These are phyloP conservation scores for Mycena crocata DNA, from an alignment of 768 basidiomycete genomes.

Conservation along the genomic window DNA sequence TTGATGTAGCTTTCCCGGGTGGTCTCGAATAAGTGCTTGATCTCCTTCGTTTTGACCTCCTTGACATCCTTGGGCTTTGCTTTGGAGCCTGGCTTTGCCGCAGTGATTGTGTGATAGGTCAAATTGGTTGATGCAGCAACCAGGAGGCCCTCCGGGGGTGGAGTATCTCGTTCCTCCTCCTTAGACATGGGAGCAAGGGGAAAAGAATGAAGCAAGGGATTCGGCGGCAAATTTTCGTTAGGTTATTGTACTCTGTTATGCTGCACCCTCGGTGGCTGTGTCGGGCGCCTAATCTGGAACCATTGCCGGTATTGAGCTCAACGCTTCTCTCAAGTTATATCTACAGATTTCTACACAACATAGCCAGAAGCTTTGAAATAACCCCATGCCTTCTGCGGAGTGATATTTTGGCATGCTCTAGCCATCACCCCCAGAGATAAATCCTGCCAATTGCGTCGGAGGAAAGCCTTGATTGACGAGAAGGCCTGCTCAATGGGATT, in stretches of 20 bases:
- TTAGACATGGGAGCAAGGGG: no score
- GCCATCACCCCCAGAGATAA: background rate
- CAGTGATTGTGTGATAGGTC: background rate
- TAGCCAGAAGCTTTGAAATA: constrained; percentile 12
- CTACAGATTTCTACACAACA: background rate
- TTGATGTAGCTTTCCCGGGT: background rate
- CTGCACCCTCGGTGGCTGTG: no score
- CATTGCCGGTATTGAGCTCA: no score
- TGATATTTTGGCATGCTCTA: constrained; percentile 26
- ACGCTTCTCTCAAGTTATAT: no score
- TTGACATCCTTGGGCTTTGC: constrained; percentile 19
- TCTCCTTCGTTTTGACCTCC: constrained; percentile 26
- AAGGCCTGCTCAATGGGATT: constrained; percentile 45
- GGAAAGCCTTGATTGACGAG: constrained; percentile 19
- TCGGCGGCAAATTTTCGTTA: no score
- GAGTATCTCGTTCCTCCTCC: no score
- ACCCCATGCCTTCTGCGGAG: constrained; percentile 31
- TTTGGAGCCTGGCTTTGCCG: background rate
- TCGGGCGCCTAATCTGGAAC: no score
- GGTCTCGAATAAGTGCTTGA: constrained; percentile 1
- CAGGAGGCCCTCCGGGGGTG: no score
- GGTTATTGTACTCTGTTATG: no score
- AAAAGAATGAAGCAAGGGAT: no score
- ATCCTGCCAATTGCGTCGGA: constrained; percentile 23
- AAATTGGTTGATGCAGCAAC: background rate